Evolutionary conservation across 148 eudicot genomes (phyloP), one percentile per base, ranked within the genome.

Genomic region (Rhododendron kiyosumense): DNA sequence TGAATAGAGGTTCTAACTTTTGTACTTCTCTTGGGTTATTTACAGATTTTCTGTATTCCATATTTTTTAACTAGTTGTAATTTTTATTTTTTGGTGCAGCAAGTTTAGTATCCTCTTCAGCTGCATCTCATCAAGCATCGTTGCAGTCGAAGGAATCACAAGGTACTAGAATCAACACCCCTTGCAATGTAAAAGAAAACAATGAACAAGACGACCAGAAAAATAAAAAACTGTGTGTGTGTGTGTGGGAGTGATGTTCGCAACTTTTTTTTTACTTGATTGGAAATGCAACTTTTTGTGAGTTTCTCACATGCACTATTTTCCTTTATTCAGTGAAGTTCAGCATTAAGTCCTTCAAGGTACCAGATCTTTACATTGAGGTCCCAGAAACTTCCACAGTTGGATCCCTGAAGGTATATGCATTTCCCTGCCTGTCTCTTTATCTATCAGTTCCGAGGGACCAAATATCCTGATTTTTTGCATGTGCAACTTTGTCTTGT

Each of bases 311-410:
- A 34, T 86, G 46, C 46, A 32, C 30, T 43, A 54, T 79, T 52
- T 85, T 86, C 87, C 24, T 87, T 84, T 9, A n/a, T 89, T 80
- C 98, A 97, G 99, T 97, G 89, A 94, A 94, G 87, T 93, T 97
- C 79, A 93, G 93, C 91, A 97, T 97, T 5, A 94, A 95, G 90
- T 95, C 99, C 83, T 97, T 97, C 85, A 93, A 86, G 87, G 98
- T 97, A 85, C 99, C 98, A 51, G 99, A 97, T 88, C 96, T 97
- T 81, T 93, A 91, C 86, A 88, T 97, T 81, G 98, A 97, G 93
- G 96, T 95, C 86, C 96, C 99, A 11, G 98, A 95, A 92, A 92
- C 87, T 88, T 89, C 96, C 84, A 95, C 98, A 30, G 95, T 97
- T 69, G 98, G 96, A 87, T 94, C 98, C 38, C 91, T 97, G 67